These are phyloP conservation scores for Medicago arabica DNA, from an alignment of 306 rosid species.

Conservation along the genomic window DNA sequence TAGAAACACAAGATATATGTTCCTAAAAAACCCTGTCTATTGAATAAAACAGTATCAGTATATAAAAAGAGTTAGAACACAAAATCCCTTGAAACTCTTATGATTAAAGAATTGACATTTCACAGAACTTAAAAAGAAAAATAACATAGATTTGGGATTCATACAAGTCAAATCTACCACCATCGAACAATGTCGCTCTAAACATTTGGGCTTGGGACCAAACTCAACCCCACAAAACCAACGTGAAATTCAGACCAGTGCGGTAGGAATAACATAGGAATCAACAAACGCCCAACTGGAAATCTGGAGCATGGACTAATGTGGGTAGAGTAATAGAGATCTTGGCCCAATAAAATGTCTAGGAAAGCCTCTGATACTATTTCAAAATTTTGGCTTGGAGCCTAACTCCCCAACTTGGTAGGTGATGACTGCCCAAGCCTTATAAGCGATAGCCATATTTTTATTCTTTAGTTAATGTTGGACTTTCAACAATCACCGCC, in stretches of 20 bases:
- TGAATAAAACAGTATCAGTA: conserved; percentile 29
- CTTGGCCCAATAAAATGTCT: background rate
- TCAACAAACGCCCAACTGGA: background rate
- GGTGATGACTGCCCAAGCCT: background rate
- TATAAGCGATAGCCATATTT: background rate
- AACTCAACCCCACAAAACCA: background rate
- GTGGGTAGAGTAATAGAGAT: background rate
- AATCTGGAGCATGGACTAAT: background rate
- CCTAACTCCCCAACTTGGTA: background rate
- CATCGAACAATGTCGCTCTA: background rate
- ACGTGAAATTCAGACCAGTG: background rate
- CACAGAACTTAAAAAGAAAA: background rate
- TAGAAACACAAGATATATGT: conserved; percentile 11
- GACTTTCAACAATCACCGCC: conserved; percentile 19
- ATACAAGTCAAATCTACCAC: conserved; percentile 14
- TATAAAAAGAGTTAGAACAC: background rate
- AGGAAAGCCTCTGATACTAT: background rate
- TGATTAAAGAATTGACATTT: background rate
- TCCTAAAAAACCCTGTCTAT: background rate
- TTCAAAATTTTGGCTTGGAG: background rate
- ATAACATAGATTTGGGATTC: conserved; percentile 15
- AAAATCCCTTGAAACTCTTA: background rate
- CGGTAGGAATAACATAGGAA: background rate
- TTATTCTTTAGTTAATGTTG: background rate
- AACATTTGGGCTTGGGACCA: background rate